Base-by-base conservation (phyloP, 2,329 filamentous ascomycete species). In the Westerdykella sp. region DNA sequence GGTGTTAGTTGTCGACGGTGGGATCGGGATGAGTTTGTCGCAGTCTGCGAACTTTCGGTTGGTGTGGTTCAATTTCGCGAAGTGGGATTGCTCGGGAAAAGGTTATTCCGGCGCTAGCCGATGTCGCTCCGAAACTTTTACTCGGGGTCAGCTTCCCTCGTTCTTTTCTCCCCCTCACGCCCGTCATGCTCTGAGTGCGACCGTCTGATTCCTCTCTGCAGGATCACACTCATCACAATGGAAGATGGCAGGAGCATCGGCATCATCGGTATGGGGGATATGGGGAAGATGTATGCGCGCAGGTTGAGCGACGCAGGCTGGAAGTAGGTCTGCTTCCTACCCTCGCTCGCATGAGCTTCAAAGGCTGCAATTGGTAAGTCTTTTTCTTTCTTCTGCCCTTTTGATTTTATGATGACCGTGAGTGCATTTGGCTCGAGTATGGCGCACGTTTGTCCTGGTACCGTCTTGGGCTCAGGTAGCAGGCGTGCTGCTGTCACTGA, bases 341-440 rank as follows among this genome's bases (percentile, higher is more conserved):
- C 47, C 45, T 46, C 54, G 41, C 46, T 44, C 35, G 16, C 18
- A 36, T 31, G 37, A 42, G 34, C 41, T 37, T 23, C 36, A 6
- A 14, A 39, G 35, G 36, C 45, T 40, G 53, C 22, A 40, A 40
- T 21, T 62, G 52, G 59, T 61, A 60, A 58, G 57, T 61, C 45
- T 34, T 36, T 35, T 39, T 35, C 38, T 30, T n/a, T 44, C 42
- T 21, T 51, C 41, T 41, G 38, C 34, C 34, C 39, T 40, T 40
- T 46, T 44, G 36, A 42, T 43, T 39, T 68, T 67, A 89, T 94
- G 91, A 97, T 97, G 91, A 97, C 91, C 88, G 60, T 91, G 91
- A 97, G 91, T 90, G 91, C 91, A 97, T 97, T 97, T 97, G 91
- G 91, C 91, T 97, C 88, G 91, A 97, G 91, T 78, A 95, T 89